Conservation (phyloP, 495 filamentous ascomycete genomes). For the Lasiosphaeria miniovina region DNA sequence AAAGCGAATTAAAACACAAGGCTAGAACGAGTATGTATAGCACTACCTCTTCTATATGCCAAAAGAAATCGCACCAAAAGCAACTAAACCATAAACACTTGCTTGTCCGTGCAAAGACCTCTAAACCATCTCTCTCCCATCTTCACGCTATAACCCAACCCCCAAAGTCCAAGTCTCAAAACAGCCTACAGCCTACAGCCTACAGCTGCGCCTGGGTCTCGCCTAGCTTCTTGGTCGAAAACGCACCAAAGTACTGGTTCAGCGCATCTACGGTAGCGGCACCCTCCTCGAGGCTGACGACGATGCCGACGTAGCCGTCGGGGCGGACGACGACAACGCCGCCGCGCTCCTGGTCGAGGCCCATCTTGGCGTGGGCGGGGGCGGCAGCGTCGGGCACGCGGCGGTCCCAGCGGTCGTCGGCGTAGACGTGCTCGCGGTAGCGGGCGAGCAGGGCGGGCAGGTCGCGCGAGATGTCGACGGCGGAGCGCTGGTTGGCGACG, state of each 20-base stretch:
- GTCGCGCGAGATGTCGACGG: slow-evolving; percentile 61
- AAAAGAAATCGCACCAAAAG: too few species aligned
- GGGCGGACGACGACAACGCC: slow-evolving; percentile 79
- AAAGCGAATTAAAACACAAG: too few species aligned
- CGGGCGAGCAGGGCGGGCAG: slow-evolving; percentile 66
- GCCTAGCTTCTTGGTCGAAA: slow-evolving; percentile 48
- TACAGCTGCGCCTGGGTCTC: slow-evolving; percentile 20
- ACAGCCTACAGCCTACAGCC: slow-evolving; percentile 15
- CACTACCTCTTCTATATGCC: too few species aligned
- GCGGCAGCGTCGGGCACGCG: slow-evolving; percentile 64
- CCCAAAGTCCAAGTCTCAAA: too few species aligned
- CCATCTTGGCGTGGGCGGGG: slow-evolving; percentile 84
- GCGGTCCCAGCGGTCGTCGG: slow-evolving; percentile 76
- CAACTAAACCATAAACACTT: too few species aligned
- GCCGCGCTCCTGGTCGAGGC: slow-evolving; percentile 67
- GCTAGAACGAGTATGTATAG: too few species aligned
- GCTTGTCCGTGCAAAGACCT: too few species aligned
- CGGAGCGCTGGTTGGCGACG: slow-evolving; percentile 60
- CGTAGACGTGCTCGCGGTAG: slow-evolving; percentile 81
- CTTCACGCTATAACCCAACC: too few species aligned
- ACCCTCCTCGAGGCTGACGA: slow-evolving; percentile 69
- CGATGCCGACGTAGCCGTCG: slow-evolving; percentile 81
- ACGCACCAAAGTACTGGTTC: slow-evolving; percentile 75
- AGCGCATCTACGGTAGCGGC: slow-evolving; percentile 76
- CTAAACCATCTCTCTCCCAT: too few species aligned